A percentile compares a stretch with the other conserved stretches of the same genome.
Evolutionary conservation across 352 stramenopile genomes (phyloP).

Genomic region (Phytophthora multivora): DNA sequence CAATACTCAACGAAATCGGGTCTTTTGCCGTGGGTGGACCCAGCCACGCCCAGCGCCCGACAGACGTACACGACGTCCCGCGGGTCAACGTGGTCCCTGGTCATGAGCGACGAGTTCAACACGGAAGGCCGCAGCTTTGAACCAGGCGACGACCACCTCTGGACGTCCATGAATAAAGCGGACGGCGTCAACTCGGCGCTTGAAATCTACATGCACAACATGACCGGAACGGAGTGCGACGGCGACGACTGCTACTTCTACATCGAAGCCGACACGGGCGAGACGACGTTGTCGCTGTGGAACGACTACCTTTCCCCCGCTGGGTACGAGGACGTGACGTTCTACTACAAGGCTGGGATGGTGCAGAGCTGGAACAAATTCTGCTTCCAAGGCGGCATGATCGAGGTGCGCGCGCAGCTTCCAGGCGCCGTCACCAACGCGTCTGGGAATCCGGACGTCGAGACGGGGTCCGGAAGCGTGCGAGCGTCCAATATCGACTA

Average conservation of each 20-base stretch:
- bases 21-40: conserved; percentile 67
- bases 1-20: conserved; percentile 61
- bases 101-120: conserved; percentile 86
- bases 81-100: conserved; percentile 59
- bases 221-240: conserved; percentile 66
- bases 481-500: conserved; percentile 28
- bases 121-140: conserved; percentile 79
- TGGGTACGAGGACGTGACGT: conserved; percentile 49
- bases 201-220: conserved; percentile 76
- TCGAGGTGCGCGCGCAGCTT: conserved; percentile 89
- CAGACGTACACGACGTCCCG: conserved; percentile 60
- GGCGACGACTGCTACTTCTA: conserved; percentile 67
- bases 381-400: conserved; percentile 90
- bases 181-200: conserved; percentile 78
- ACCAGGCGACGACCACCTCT: conserved; percentile 93
- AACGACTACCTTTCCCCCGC: conserved; percentile 68
- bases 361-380: conserved; percentile 94
- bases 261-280: conserved; percentile 54
- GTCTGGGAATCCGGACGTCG: conserved; percentile 53
- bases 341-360: conserved; percentile 75
- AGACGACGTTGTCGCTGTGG: conserved; percentile 51
- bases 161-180: conserved; percentile 86
- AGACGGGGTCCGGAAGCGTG: conserved; percentile 30
- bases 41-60: conserved; percentile 42
- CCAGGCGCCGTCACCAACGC: conserved; percentile 71